These are phyloP conservation scores for Euptelea pleiosperma DNA, from an alignment of 164 flowering plant species.

Conservation along the genomic window DNA sequence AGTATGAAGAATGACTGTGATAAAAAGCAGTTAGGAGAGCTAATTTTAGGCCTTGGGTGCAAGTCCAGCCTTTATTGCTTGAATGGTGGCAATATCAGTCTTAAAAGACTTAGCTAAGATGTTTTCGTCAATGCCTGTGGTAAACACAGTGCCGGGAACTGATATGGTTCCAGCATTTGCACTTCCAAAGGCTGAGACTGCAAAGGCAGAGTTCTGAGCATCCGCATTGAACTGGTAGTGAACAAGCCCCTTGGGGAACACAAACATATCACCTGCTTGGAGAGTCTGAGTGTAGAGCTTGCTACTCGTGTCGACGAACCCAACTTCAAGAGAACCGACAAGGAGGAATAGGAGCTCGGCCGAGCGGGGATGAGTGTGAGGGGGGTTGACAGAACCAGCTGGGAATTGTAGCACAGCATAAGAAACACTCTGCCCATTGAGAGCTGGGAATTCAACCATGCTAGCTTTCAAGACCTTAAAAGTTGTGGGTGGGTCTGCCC, in stretches of 20 bases:
- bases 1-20: neutral
- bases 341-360: constrained; percentile 21
- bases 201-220: constrained; percentile 8
- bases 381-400: constrained; percentile 18
- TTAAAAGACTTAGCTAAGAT: constrained; percentile 11
- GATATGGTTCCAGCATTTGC: constrained; percentile 14
- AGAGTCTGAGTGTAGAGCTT: constrained; percentile 26
- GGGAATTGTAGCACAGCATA: constrained; percentile 24
- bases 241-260: constrained; percentile 27
- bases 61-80: constrained; percentile 12
- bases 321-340: constrained; percentile 20
- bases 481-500: neutral
- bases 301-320: constrained; percentile 24
- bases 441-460: constrained; percentile 22
- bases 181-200: constrained; percentile 12
- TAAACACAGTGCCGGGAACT: constrained; percentile 5
- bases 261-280: constrained; percentile 26
- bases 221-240: constrained; percentile 23
- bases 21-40: neutral
- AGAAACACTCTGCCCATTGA: constrained; percentile 27
- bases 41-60: constrained; percentile 2
- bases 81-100: constrained; percentile 11
- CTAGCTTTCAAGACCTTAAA: constrained; percentile 24
- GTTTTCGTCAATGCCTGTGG: constrained; percentile 7
- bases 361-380: constrained; percentile 24